Conservation (phyloP, 2,329 filamentous ascomycete species). For the Clarireedia paspali region DNA sequence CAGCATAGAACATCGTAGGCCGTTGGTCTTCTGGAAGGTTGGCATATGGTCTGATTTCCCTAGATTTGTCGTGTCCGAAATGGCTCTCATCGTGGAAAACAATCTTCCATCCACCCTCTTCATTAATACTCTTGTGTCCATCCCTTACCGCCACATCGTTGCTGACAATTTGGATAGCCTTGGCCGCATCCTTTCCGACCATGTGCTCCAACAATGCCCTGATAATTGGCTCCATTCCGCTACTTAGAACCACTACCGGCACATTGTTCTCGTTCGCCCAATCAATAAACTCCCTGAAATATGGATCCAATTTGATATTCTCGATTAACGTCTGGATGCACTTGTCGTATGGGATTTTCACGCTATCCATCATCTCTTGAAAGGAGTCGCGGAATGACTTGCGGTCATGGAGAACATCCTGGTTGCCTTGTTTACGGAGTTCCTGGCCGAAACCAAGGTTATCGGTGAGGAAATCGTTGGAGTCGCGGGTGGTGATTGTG, state of each 20-base stretch:
- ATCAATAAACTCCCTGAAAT: conserved; percentile 79
- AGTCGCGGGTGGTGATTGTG: conserved; percentile 72
- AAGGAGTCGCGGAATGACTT: conserved; percentile 80
- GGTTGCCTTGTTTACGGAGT: conserved; percentile 65
- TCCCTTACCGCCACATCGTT: conserved; percentile 65
- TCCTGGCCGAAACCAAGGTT: conserved; percentile 76
- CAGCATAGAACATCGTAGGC: conserved; percentile 87
- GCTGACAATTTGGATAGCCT: conserved; percentile 81
- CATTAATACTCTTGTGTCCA: conserved; percentile 63
- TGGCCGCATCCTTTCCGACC: conserved; percentile 63
- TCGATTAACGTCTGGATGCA: conserved; percentile 72
- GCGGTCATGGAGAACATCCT: conserved; percentile 64
- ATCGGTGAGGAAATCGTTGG: conserved; percentile 72
- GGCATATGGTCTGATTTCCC: conserved; percentile 83
- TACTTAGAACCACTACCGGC: conserved; percentile 84
- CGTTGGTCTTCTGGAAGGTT: conserved; percentile 58
- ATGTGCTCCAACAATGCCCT: conserved; percentile 71
- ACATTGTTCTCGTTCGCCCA: conserved; percentile 79
- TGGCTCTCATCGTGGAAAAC: conserved; percentile 77
- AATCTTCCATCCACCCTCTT: conserved; percentile 80
- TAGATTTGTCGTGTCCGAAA: conserved; percentile 95
- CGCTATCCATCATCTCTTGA: conserved; percentile 83
- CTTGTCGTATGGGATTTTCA: conserved; percentile 70
- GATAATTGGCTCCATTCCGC: conserved; percentile 91
- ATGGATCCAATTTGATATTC: conserved; percentile 82